Evolutionary conservation across 352 stramenopile species (phyloP), one percentile per base, ranked within the genome.

Genomic region (Globisporangium barbulae): DNA sequence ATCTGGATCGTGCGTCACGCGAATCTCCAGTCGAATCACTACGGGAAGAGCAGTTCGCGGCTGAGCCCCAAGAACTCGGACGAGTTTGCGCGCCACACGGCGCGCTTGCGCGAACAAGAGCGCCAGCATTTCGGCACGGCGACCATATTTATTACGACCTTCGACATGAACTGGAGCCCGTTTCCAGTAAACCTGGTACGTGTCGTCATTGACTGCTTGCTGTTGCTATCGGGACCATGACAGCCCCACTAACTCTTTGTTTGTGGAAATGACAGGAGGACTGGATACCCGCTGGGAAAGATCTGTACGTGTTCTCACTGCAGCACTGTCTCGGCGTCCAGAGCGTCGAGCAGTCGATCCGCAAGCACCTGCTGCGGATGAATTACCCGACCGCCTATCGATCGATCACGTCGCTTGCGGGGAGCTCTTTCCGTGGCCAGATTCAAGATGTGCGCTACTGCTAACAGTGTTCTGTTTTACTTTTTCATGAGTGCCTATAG

Each of bases 281-380:
- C 53, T 95, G 86, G 86, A 88, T 93, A 21, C 84, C 85, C 21
- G 22, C 76, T 19, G 72, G 73, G 17, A 90, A 91, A 54, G 86
- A 95, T 41, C 37, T 95, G 42, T 95, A 95, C 42, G 83, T 95
- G 8, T 89, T 95, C 42, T 93, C 84, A 19, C 75, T 95, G 1
- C 83, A 93, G 37, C 82, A 93, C 48, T 91, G 79, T 57, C 37
- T 84, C n/a, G 77, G 71, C 50, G 78, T 93, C 33, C 73, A 91
- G 50, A 67, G 64, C 1, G 82, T 89, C 17, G 79, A 93, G 61
- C 76, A 89, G 53, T 63, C 78, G 15, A 90, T 95, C 44, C 76
- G 82, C 59, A 75, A 79, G 42, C 81, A 92, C 42, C 66, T 95
- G 6, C 67, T 92, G 5, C 78, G 85, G 61, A 83, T 88, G 47